A percentile compares a stretch with the other conserved stretches of the same genome.
These are phyloP conservation scores for Magnaporthiopsis incrustans DNA, from an alignment of 2,329 filamentous ascomycete genomes.

Conservation along the genomic window DNA sequence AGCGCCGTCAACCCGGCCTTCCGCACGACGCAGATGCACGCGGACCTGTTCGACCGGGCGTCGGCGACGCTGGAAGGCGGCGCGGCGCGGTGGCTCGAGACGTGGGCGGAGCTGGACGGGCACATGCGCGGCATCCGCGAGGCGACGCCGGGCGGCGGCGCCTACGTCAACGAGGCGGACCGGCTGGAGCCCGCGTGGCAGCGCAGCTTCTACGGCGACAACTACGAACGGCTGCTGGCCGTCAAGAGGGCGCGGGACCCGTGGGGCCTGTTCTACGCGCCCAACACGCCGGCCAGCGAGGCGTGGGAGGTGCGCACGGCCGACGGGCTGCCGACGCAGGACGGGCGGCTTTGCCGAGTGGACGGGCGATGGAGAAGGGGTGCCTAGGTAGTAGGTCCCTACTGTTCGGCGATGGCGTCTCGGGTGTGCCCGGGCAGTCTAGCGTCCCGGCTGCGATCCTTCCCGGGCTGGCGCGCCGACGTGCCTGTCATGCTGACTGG, in stretches of 20 bases:
- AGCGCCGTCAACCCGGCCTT: conserved; percentile 16
- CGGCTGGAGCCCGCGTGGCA: conserved; percentile 13
- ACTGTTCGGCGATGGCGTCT: neutral
- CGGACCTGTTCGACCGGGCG: conserved; percentile 11
- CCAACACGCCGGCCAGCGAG: conserved; percentile 32
- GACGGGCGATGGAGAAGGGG: neutral
- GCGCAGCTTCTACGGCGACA: conserved; percentile 13
- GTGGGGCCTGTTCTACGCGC: conserved; percentile 19
- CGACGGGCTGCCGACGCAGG: conserved; percentile 24
- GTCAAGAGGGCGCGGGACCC: conserved; percentile 15
- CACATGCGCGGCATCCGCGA: conserved; percentile 9
- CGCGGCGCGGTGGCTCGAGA: conserved; percentile 1
- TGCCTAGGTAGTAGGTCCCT: too few species aligned
- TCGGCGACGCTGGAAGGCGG: neutral
- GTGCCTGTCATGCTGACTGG: neutral
- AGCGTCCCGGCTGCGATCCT: too few species aligned
- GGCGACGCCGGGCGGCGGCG: conserved; percentile 11
- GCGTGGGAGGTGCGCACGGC: conserved; percentile 27
- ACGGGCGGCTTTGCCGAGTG: conserved; percentile 16
- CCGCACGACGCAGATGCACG: conserved; percentile 12
- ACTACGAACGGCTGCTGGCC: conserved; percentile 12
- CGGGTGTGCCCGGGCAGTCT: neutral
- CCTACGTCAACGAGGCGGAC: conserved; percentile 14
- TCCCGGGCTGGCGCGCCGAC: too few species aligned
- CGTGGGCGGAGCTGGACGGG: neutral